Evolutionary conservation across 345 rosid genomes (phyloP).

Genomic region (Eucalyptus curtisii): DNA sequence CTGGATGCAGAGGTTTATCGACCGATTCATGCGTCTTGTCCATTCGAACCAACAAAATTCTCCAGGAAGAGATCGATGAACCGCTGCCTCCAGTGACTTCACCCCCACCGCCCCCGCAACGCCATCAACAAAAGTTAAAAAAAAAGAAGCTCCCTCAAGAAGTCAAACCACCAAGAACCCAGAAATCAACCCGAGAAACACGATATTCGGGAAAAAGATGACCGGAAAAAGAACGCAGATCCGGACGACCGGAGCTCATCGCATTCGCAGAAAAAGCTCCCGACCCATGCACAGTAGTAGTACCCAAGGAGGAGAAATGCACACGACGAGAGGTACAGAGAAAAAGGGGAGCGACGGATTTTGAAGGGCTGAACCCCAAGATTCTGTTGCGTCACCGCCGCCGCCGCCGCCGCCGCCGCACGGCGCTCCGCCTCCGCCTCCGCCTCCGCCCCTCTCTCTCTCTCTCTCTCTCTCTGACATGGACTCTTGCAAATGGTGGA

Average conservation of each 20-base stretch:
- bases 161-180: background rate
- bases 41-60: constrained; percentile 11
- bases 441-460: background rate
- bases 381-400: background rate
- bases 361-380: background rate
- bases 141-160: background rate
- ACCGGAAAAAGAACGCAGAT: background rate
- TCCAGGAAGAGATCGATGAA: constrained; percentile 97
- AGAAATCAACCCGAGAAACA: background rate
- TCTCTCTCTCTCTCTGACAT: background rate
- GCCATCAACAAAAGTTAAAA: background rate
- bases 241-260: background rate
- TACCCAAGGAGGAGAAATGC: background rate
- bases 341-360: background rate
- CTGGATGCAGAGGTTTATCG: constrained; percentile 99
- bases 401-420: background rate
- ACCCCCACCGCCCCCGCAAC: background rate
- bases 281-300: background rate
- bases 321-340: background rate
- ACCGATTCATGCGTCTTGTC: constrained; percentile 59
- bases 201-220: background rate
- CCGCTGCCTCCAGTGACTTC: constrained; percentile 98
- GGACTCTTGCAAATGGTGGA: background rate
- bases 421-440: background rate
- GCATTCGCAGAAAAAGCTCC: background rate